Base-by-base conservation (phyloP, 345 rosid species). In the Corchorus capsularis region DNA sequence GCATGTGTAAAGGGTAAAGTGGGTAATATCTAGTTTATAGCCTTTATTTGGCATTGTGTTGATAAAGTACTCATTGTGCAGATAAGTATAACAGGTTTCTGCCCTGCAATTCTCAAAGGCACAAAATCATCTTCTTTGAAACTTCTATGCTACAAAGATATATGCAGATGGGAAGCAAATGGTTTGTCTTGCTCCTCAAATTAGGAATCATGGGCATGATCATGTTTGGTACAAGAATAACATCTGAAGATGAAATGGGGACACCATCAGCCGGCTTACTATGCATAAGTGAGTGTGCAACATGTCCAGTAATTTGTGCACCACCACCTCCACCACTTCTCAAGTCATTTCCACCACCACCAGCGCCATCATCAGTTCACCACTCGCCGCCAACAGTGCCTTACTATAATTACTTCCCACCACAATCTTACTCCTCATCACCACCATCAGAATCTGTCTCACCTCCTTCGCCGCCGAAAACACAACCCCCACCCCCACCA, bases 211-310 rank as follows among this genome's bases (percentile, higher is more conserved):
- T 83, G 56, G 67, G 27, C 15, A 54, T 81, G 77, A 35, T 78
- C 68, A 43, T 79, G 77, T 13, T 80, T 35, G 71, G 27, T 27
- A 27, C 76, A 13, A 63, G 65, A 56, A 76, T 19, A 20, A 69
- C 79, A 46, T 72, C 82, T 4, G 81, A 50, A 4, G 85, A 83
- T 45, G 75, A 76, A 71, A 49, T 32, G 49, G 80, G 59, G 68
- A 64, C 15, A 22, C 79, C 84, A 15, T 16, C 66, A 9, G n/a
- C 82, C 13, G 82, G 87, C 55, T 54, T 80, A 50, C 54, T 86
- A 2, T 86, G 89, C 62, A 80, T 86, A 61, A 86, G 87, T 62
- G 87, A 86, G 19, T 86, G 89, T 70, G 52, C 71, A 32, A 79
- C 87, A 37, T 86, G 89, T 55, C 89, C 89, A 8, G 78, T 68